These are phyloP conservation scores for Coemansia pectinata DNA, from an alignment of 192 early-diverging fungal species.

Conservation along the genomic window DNA sequence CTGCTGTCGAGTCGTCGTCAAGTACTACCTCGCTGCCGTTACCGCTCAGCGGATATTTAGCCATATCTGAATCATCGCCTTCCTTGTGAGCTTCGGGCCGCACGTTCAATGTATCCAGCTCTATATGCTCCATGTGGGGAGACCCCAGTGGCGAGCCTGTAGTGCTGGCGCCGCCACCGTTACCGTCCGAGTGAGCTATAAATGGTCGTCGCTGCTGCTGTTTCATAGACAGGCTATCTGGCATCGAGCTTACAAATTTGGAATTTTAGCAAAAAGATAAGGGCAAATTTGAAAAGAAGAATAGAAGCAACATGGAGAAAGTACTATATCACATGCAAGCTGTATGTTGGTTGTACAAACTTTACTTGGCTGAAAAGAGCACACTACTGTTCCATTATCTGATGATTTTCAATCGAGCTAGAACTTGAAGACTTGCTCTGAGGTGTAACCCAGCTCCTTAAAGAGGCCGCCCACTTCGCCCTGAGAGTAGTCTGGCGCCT, in stretches of 20 bases:
- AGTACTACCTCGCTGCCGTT: conserved; percentile 10
- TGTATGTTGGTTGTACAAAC: not conserved
- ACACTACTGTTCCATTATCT: not conserved
- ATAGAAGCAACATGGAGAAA: not conserved
- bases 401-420: conserved; percentile 33
- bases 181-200: not conserved
- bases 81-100: not conserved
- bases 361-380: not conserved
- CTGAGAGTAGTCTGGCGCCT: conserved; percentile 80
- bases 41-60: not conserved
- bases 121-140: not conserved
- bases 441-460: conserved; percentile 72
- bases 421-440: conserved; percentile 82
- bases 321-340: not conserved
- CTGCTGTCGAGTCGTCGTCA: conserved; percentile 38
- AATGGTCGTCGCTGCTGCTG: conserved; percentile 18
- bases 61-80: not conserved
- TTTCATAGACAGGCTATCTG: conserved; percentile 27
- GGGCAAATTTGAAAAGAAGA: not conserved
- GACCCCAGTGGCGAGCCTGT: not conserved
- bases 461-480: conserved; percentile 84
- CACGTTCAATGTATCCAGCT: not conserved
- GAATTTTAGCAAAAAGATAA: not conserved
- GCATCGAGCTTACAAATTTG: conserved; percentile 16
- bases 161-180: not conserved